Evolutionary conservation across 306 rosid genomes (phyloP).

Genomic region (Prunus salicina): DNA sequence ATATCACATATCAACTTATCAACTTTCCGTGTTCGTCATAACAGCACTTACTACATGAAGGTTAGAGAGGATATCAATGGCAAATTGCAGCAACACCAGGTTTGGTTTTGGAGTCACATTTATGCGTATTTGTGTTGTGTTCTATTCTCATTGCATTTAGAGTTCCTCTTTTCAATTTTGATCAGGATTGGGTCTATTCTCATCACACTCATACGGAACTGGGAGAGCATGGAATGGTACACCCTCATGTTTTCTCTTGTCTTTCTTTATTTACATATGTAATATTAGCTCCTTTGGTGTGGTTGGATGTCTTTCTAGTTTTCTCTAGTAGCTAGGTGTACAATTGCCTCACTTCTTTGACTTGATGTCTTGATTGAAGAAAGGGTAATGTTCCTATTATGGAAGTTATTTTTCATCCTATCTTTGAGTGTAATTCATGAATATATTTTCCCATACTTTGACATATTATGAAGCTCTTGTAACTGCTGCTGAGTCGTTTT

Average conservation of each 20-base stretch:
- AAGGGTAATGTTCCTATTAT: neutral
- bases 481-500: neutral
- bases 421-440: neutral
- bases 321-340: neutral
- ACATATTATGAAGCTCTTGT: neutral
- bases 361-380: neutral
- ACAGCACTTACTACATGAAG: slow-evolving; percentile 59
- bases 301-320: neutral
- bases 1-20: neutral
- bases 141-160: slow-evolving; percentile 4
- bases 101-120: slow-evolving; percentile 30
- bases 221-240: slow-evolving; percentile 47
- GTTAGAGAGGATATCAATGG: slow-evolving; percentile 43
- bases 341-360: neutral
- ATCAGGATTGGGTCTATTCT: slow-evolving; percentile 57
- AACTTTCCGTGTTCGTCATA: slow-evolving; percentile 30
- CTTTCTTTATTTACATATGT: slow-evolving; percentile 5
- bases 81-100: slow-evolving; percentile 67
- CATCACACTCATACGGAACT: slow-evolving; percentile 33
- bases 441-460: neutral
- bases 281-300: neutral
- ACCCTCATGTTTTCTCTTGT: neutral
- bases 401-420: neutral
- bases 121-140: neutral
- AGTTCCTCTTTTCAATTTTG: slow-evolving; percentile 27